Evolutionary conservation across 2,329 filamentous ascomycete species (phyloP), one percentile per base, ranked within the genome.

Genomic region (Beauveria bassiana): DNA sequence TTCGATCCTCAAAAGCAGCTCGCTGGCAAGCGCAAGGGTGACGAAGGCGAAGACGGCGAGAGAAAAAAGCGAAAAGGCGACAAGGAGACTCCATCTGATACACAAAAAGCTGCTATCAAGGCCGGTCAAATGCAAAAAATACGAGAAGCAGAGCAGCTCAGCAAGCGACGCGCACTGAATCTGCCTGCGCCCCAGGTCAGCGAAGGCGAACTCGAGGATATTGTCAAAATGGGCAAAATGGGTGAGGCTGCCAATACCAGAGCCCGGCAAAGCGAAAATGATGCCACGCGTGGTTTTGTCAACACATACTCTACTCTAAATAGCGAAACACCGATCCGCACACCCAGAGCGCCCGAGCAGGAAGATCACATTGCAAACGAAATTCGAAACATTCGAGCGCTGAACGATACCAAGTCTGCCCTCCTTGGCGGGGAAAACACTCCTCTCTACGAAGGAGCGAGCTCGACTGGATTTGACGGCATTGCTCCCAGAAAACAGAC

Each of bases 301-400:
- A 91, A 91, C 66, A 90, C 92, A 67, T 99, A 99, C 73, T 86
- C 89, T 18, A 86, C 85, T 45, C 84, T 96, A 58, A 89, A 95
- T 70, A 87, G 85, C 59, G 86, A 82, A 63, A 93, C 91, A 14
- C 95, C 95, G 0, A 96, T 99, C 64, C 86, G 95, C 65, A 99
- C 95, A 5, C 95, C 95, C 3, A 87, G 88, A 73, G 95, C 93
- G 3, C 90, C 95, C 0, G 89, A 92, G 53, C 91, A 96, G 71
- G 93, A 99, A 71, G 95, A 99, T 69, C 88, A 91, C 66, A 95
- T 99, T 63, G 92, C 93, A 66, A 99, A 98, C 72, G 95, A 99
- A 74, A 93, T 98, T 65, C 86, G 88, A 62, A 98, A 99, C 72
- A 96, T 97, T 53, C 86, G 90, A 66, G 91, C 95, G 8, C 79